Percentiles rank a stretch among this genome's conserved stretches.
Evolutionary conservation across 2,329 filamentous ascomycete genomes (phyloP).

Genomic region (Fusarium marasasianum): DNA sequence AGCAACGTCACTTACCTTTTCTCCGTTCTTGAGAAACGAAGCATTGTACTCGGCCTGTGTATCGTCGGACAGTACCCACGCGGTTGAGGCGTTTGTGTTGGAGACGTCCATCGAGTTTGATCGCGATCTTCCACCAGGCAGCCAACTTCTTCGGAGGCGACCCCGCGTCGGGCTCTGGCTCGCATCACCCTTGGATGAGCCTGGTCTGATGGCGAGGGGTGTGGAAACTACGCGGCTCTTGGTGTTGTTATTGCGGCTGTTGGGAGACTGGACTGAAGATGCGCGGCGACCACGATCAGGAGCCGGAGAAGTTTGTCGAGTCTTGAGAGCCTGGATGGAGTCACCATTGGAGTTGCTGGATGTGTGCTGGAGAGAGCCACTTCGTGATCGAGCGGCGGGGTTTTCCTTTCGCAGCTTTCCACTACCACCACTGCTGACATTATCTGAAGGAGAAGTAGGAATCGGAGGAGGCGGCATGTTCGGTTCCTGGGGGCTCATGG

Average conservation of each 20-base stretch:
- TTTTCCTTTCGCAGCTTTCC: conserved; percentile 48
- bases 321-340: conserved; percentile 36
- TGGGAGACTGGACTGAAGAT: conserved; percentile 57
- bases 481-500: conserved; percentile 38
- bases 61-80: conserved; percentile 67
- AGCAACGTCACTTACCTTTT: conserved; percentile 57
- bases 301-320: conserved; percentile 46
- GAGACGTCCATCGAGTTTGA: conserved; percentile 57
- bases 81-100: conserved; percentile 42
- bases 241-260: conserved; percentile 39
- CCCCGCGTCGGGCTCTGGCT: conserved; percentile 58
- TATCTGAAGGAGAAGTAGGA: conserved; percentile 29
- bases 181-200: conserved; percentile 43
- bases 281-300: conserved; percentile 56
- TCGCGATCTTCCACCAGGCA: conserved; percentile 61
- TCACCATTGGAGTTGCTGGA: conserved; percentile 14
- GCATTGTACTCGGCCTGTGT: conserved; percentile 66
- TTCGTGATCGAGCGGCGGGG: conserved; percentile 44
- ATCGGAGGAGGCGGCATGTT: conserved; percentile 17
- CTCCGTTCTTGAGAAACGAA: conserved; percentile 59
- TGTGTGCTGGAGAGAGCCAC: conserved; percentile 46
- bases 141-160: conserved; percentile 63
- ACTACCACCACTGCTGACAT: conserved; percentile 26
- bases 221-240: conserved; percentile 47
- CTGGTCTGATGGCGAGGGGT: conserved; percentile 44